These are phyloP conservation scores for Chrysoporthe austroafricana DNA, from an alignment of 2,329 filamentous ascomycete species.

Conservation along the genomic window DNA sequence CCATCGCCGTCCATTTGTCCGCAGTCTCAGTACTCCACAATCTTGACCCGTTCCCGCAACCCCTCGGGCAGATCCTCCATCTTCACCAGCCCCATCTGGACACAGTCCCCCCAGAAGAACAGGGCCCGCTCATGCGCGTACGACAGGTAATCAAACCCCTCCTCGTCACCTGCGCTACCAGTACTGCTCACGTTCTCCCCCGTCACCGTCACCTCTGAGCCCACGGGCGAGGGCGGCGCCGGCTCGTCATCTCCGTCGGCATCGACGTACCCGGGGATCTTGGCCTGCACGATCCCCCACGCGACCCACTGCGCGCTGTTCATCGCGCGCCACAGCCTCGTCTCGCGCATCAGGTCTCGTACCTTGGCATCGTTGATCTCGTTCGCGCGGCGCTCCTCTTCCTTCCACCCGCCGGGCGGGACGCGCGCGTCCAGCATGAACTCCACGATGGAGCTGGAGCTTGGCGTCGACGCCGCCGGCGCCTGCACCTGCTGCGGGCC, in stretches of 20 bases:
- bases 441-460: constrained; percentile 58
- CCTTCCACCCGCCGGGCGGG: constrained; percentile 58
- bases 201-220: constrained; percentile 34
- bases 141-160: constrained; percentile 89
- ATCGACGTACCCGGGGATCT: constrained; percentile 71
- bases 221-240: constrained; percentile 26
- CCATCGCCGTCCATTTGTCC: neutral
- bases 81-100: constrained; percentile 75
- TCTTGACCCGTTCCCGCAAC: constrained; percentile 68
- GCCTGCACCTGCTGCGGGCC: constrained; percentile 25
- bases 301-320: constrained; percentile 92
- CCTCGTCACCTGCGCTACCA: constrained; percentile 60
- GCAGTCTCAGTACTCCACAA: constrained; percentile 62
- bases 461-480: constrained; percentile 40
- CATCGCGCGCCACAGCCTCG: constrained; percentile 81
- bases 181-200: constrained; percentile 25
- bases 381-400: constrained; percentile 65
- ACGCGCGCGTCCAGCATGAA: constrained; percentile 84
- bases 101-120: constrained; percentile 93
- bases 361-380: constrained; percentile 70
- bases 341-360: constrained; percentile 74
- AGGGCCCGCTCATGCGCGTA: constrained; percentile 90
- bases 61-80: constrained; percentile 74
- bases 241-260: constrained; percentile 44
- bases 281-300: constrained; percentile 96